A percentile compares a stretch with the other conserved stretches of the same genome.
Evolutionary conservation across 306 rosid genomes (phyloP).

Genomic region (Ceratonia siliqua): DNA sequence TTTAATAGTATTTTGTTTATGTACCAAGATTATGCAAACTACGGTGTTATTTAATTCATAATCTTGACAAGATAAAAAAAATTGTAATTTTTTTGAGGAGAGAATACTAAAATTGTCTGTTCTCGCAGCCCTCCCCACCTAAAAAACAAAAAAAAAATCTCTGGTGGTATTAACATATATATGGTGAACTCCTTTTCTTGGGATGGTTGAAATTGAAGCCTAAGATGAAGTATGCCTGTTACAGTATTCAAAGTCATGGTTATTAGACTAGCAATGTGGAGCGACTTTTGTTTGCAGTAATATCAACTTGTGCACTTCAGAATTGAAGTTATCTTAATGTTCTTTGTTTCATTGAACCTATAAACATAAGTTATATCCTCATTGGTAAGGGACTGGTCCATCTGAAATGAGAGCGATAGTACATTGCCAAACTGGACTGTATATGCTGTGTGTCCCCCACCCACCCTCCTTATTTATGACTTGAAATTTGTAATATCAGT

Average conservation of each 20-base stretch:
- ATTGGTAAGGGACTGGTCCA: not conserved
- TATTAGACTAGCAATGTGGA: not conserved
- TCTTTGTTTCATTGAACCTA: not conserved
- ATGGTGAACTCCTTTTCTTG: not conserved
- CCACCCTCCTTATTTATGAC: not conserved
- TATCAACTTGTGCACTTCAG: not conserved
- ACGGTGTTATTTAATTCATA: no score
- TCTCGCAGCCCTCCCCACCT: no score
- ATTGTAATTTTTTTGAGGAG: no score
- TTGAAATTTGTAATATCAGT: no score
- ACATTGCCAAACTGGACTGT: not conserved
- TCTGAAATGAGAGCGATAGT: not conserved
- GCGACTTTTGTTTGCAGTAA: constrained; percentile 13
- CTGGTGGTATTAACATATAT: no score
- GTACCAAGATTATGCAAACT: no score
- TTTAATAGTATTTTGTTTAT: no score
- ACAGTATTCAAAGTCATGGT: not conserved
- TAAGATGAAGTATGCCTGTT: not conserved
- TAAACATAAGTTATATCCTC: not conserved
- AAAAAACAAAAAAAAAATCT: no score
- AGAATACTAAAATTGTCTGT: no score
- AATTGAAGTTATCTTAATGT: not conserved
- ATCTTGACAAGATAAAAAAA: no score
- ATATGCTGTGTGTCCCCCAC: not conserved
- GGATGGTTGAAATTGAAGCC: not conserved